Evolutionary conservation across 345 rosid species (phyloP).

Genomic region (Eucalyptus virginea): DNA sequence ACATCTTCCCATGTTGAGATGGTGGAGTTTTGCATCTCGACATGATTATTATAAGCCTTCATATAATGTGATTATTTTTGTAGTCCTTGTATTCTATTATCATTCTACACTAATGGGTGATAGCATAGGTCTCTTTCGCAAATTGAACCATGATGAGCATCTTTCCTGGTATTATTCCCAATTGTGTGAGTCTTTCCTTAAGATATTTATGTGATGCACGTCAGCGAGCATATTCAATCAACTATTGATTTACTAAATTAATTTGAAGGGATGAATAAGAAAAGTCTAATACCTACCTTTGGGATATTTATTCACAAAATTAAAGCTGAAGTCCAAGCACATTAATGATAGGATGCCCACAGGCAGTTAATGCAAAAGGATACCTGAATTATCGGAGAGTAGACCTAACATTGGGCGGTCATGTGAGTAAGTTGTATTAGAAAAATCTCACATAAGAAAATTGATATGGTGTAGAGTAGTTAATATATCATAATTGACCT

Average conservation of each 20-base stretch:
- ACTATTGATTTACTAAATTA: background rate
- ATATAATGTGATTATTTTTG: background rate
- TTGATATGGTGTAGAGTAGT: too few species aligned
- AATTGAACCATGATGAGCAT: background rate
- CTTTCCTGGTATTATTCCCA: background rate
- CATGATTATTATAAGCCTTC: background rate
- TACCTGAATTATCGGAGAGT: too few species aligned
- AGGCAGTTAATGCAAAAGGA: too few species aligned
- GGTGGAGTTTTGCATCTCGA: background rate
- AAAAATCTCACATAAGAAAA: too few species aligned
- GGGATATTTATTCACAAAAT: background rate
- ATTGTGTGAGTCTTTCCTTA: background rate
- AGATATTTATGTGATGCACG: background rate
- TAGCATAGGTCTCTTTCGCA: background rate
- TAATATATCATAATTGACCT: rapidly evolving
- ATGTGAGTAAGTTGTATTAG: too few species aligned
- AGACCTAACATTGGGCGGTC: too few species aligned
- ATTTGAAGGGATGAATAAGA: background rate
- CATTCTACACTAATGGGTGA: background rate
- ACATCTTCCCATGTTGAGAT: background rate
- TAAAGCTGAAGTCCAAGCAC: background rate
- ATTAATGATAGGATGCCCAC: background rate
- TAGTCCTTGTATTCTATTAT: background rate
- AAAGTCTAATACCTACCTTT: background rate
- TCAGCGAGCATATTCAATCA: background rate